Base-by-base conservation (phyloP, 495 filamentous ascomycete species). In the Pseudomonodictys pantanalensis region DNA sequence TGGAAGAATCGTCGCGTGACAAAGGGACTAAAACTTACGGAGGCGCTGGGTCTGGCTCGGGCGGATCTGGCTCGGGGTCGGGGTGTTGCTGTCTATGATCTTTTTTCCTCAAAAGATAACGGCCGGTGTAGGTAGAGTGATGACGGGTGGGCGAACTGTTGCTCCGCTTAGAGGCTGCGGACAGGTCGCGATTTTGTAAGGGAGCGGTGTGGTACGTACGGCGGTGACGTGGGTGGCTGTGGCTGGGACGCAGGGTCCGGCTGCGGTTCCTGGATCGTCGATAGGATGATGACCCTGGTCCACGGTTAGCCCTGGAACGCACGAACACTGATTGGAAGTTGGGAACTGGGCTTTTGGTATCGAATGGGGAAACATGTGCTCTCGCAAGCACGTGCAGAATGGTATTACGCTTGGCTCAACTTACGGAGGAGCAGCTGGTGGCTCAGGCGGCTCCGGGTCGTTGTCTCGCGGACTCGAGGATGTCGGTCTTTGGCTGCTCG, bases 41-140 rank as follows among this genome's bases (percentile, higher is more conserved):
- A 23, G 46, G 46, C 46, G 46, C 46, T 8, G 46, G 46, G n/a
- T 49, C 15, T 28, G 46, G 46, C 23, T 49, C 46, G 6, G 46
- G 46, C 24, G 46, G 46, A 8, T 49, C 23, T 2, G 46, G 46
- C 3, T 30, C 26, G 46, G 46, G 46, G 9, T 49, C 46, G 23
- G 46, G 46, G 3, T 41, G 8, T 7, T 15, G 32, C 15, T 15
- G 32, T 35, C 32, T 7, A 35, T 35, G 32, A 15, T 7, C 15
- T 7, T 7, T 41, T 41, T 18, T 12, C 20, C 38, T 12, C 3
- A 41, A 15, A 41, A 26, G n/a, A n/a, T n/a, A n/a, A n/a, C n/a
- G n/a, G n/a, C n/a, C n/a, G n/a, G n/a, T n/a, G n/a, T n/a, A n/a
- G n/a, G n/a, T n/a, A n/a, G n/a, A n/a, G 18, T 49, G 15, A 12